Percentiles rank a stretch among this genome's conserved stretches.
Evolutionary conservation across 495 filamentous ascomycete genomes (phyloP).

Genomic region (Penicillium paxilli): DNA sequence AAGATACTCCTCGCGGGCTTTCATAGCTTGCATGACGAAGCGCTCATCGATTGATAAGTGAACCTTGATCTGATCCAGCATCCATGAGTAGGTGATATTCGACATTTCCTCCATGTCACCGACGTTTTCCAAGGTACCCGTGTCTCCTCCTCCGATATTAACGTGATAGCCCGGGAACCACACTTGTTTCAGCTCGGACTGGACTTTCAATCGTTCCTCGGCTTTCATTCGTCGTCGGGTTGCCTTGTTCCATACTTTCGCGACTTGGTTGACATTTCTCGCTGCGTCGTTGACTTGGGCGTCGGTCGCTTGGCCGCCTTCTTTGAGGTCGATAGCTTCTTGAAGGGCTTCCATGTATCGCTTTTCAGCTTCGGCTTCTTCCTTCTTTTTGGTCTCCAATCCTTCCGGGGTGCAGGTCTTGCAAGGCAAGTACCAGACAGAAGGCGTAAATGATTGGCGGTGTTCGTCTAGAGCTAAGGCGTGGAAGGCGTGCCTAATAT

Average conservation of each 20-base stretch:
- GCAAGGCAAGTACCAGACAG: constrained; percentile 50
- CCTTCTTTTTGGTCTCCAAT: constrained; percentile 12
- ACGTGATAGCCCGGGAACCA: constrained; percentile 44
- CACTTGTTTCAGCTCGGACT: constrained; percentile 12
- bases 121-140: not conserved
- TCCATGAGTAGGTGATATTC: not conserved
- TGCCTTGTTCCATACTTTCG: constrained; percentile 10
- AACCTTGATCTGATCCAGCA: constrained; percentile 10
- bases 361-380: constrained; percentile 1
- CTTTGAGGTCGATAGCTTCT: constrained; percentile 8
- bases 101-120: not conserved
- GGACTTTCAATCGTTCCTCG: constrained; percentile 7
- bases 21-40: constrained; percentile 6
- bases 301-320: constrained; percentile 9
- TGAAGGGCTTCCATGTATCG: constrained; percentile 2
- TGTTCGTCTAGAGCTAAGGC: constrained; percentile 58
- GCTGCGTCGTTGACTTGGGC: constrained; percentile 14
- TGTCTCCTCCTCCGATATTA: constrained; percentile 37
- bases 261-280: constrained; percentile 3
- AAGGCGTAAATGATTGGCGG: constrained; percentile 50
- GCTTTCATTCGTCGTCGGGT: constrained; percentile 4
- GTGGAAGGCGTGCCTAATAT: constrained; percentile 58
- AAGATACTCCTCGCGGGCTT: constrained; percentile 5
- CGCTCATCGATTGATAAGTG: constrained; percentile 15
- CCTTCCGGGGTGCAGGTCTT: constrained; percentile 8